phyloP scores from a whole-genome alignment of 2,329 filamentous ascomycete species.

The Penicillium hordei region DNA sequence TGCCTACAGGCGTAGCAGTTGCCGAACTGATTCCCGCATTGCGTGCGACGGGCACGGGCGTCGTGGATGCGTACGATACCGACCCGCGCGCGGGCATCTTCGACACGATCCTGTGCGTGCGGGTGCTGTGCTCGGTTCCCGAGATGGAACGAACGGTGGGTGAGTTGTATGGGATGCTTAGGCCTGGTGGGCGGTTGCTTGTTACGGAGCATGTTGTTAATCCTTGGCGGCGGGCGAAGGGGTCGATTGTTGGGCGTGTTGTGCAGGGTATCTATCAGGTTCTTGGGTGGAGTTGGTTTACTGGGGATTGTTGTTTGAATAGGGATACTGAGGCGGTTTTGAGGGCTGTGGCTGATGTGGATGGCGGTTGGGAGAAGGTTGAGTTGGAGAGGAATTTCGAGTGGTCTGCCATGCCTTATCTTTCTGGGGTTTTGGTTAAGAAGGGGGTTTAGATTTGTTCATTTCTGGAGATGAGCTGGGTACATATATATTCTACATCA shows the following conservation, averaged over 20 bases:
- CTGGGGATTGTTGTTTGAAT: conserved; percentile 54
- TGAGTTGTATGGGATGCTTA: conserved; percentile 52
- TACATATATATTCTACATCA: neutral
- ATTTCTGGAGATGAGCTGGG: neutral
- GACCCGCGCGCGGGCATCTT: conserved; percentile 44
- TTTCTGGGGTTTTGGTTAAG: conserved; percentile 45
- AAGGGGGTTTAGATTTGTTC: conserved; percentile 17
- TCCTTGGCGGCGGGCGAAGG: conserved; percentile 49
- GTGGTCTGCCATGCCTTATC: conserved; percentile 42
- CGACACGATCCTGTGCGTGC: conserved; percentile 56
- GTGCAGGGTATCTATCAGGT: conserved; percentile 49
- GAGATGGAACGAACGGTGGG: conserved; percentile 46
- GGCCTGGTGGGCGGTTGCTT: conserved; percentile 56
- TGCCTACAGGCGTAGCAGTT: conserved; percentile 51
- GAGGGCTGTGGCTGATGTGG: conserved; percentile 41
- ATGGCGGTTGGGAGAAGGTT: conserved; percentile 51
- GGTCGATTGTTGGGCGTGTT: conserved; percentile 45
- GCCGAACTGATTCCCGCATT: conserved; percentile 45
- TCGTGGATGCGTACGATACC: conserved; percentile 28
- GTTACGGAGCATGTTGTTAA: conserved; percentile 58
- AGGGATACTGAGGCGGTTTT: conserved; percentile 50
- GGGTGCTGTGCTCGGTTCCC: conserved; percentile 58
- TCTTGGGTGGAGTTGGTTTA: conserved; percentile 53
- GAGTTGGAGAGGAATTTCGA: conserved; percentile 47
- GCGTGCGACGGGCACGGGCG: conserved; percentile 22